Percentiles rank a stretch among this genome's conserved stretches.
Evolutionary conservation across 306 rosid genomes (phyloP).

Genomic region (Pterocarpus macrocarpus): DNA sequence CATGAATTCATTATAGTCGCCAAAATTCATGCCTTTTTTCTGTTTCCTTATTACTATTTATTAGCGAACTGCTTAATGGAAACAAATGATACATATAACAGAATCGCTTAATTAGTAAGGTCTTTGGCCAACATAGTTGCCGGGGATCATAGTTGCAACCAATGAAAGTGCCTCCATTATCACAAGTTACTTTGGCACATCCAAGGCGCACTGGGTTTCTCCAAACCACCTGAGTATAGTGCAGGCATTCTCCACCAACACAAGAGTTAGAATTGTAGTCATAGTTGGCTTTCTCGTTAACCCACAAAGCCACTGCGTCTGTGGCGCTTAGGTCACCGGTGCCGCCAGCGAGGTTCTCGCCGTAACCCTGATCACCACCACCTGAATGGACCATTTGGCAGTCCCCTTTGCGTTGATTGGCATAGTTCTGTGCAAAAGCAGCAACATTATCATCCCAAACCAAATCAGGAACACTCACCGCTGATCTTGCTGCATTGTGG

Average conservation of each 20-base stretch:
- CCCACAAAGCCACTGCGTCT: slow-evolving; percentile 49
- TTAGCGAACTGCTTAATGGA: no score
- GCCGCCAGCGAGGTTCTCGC: slow-evolving; percentile 24
- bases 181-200: slow-evolving; percentile 63
- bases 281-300: slow-evolving; percentile 50
- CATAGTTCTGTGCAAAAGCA: slow-evolving; percentile 38
- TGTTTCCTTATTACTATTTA: no score
- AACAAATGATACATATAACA: no score
- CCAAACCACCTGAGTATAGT: slow-evolving; percentile 70
- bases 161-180: slow-evolving; percentile 46
- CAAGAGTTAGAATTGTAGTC: slow-evolving; percentile 47
- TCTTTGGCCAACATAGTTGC: slow-evolving; percentile 45
- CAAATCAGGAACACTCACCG: slow-evolving; percentile 27
- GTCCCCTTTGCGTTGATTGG: neutral
- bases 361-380: neutral
- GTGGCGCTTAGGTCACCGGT: slow-evolving; percentile 27
- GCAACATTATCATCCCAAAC: slow-evolving; percentile 39
- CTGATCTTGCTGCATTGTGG: slow-evolving; percentile 48
- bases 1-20: no score
- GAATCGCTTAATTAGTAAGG: slow-evolving; percentile 45
- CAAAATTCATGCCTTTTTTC: no score
- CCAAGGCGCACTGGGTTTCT: slow-evolving; percentile 46
- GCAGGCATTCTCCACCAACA: slow-evolving; percentile 44
- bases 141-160: slow-evolving; percentile 61
- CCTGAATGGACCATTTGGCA: slow-evolving; percentile 45